These are phyloP conservation scores for Mycena albidolilacea DNA, from an alignment of 768 basidiomycete genomes.

Conservation along the genomic window DNA sequence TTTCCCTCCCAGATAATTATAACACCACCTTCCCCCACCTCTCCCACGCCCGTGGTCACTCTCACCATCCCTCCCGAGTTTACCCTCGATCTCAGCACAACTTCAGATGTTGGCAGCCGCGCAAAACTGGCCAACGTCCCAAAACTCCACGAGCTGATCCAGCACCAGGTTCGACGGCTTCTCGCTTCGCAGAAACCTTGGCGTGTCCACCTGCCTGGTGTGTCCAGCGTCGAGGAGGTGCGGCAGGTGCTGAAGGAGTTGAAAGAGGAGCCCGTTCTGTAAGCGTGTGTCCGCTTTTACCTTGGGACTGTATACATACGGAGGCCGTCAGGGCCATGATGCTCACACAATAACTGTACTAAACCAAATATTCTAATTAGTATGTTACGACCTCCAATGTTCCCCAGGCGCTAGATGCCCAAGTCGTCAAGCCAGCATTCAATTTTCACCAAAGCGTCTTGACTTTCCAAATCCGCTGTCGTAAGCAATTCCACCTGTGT, in stretches of 20 bases:
- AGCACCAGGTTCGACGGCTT: slow-evolving; percentile 82
- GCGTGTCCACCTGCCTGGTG: slow-evolving; percentile 78
- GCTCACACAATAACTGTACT: slow-evolving; percentile 11
- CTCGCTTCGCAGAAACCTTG: slow-evolving; percentile 74
- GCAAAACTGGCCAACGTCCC: slow-evolving; percentile 99
- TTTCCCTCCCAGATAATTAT: slow-evolving; percentile 66
- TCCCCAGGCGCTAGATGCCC: slow-evolving; percentile 44
- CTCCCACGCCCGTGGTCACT: slow-evolving; percentile 72
- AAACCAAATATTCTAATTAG: slow-evolving; percentile 12
- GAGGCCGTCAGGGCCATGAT: slow-evolving; percentile 34
- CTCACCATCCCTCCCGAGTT: slow-evolving; percentile 90
- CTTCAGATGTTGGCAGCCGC: slow-evolving; percentile 93
- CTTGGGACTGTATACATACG: slow-evolving; percentile 12
- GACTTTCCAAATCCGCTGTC: slow-evolving; percentile 53
- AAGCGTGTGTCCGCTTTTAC: background rate
- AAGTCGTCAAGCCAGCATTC: slow-evolving; percentile 71
- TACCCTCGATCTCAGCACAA: slow-evolving; percentile 87
- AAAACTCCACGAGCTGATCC: slow-evolving; percentile 95
- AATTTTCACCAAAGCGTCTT: slow-evolving; percentile 56
- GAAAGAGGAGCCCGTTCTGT: slow-evolving; percentile 44
- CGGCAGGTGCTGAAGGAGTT: slow-evolving; percentile 55
- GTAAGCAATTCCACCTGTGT: slow-evolving; percentile 55
- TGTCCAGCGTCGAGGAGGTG: slow-evolving; percentile 57
- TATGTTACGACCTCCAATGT: background rate
- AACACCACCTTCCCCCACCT: slow-evolving; percentile 69